Percentiles rank a stretch among this genome's conserved stretches.
phyloP scores from a whole-genome alignment of 768 basidiomycete genomes.

The Vishniacozyma victoriae region DNA sequence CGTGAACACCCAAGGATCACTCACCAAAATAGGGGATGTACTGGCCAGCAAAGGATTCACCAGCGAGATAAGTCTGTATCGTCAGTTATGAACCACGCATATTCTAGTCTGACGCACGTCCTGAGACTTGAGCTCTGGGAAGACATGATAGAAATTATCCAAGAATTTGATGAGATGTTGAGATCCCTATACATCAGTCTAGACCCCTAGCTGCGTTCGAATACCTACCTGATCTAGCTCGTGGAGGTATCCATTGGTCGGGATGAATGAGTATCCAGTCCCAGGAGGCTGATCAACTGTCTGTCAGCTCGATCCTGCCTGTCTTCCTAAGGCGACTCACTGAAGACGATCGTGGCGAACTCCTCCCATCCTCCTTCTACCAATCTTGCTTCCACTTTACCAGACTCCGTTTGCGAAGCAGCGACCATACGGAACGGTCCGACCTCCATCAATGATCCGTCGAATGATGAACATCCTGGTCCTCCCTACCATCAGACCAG shows the following conservation, averaged over 20 bases:
- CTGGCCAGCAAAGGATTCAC: conserved; percentile 95
- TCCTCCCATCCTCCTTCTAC: conserved; percentile 94
- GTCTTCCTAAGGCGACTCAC: conserved; percentile 53
- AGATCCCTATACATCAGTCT: conserved; percentile 56
- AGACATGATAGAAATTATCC: conserved; percentile 78
- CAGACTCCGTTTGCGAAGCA: conserved; percentile 49
- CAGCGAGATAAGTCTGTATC: conserved; percentile 81
- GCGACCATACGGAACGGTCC: conserved; percentile 68
- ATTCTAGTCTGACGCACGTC: conserved; percentile 60
- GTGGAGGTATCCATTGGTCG: conserved; percentile 77
- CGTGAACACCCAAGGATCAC: conserved; percentile 13
- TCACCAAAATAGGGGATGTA: conserved; percentile 92
- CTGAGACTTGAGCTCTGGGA: conserved; percentile 74
- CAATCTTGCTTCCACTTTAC: conserved; percentile 62
- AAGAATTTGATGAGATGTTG: conserved; percentile 76
- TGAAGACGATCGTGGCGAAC: conserved; percentile 84
- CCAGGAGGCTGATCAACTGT: conserved; percentile 96
- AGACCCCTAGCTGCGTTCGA: background rate
- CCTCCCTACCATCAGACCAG: conserved; percentile 61
- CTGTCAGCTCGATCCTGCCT: background rate
- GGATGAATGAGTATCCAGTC: conserved; percentile 85
- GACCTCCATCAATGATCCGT: conserved; percentile 97
- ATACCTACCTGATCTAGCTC: conserved; percentile 61
- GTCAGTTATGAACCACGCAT: background rate
- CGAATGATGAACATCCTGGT: conserved; percentile 94